Evolutionary conservation across 1,284 basidiomycete genomes (phyloP).

Genomic region (Rhodotorula sp.): DNA sequence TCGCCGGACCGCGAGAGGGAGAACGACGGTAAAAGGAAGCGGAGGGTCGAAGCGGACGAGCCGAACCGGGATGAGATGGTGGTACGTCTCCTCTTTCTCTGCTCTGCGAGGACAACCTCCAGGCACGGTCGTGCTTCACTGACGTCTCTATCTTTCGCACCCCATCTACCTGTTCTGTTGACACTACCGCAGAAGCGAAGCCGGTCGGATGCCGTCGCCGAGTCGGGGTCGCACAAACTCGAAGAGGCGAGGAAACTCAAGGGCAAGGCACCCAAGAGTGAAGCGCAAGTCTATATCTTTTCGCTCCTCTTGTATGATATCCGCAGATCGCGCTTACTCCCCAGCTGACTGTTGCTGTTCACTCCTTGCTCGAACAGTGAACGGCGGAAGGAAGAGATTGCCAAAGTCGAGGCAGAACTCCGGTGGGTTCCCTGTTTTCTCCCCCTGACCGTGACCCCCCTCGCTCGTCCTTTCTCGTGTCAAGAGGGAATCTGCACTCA

Average conservation of each 20-base stretch:
- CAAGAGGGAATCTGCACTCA: no score
- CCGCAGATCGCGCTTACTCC: background rate
- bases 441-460: no score
- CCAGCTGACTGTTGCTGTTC: background rate
- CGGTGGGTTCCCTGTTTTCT: constrained; percentile 16
- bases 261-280: constrained; percentile 56
- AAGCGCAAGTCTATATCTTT: constrained; percentile 14
- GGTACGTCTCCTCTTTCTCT: no score
- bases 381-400: constrained; percentile 72
- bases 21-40: constrained; percentile 6
- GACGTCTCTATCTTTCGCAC: background rate
- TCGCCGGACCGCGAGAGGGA: constrained; percentile 2
- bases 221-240: constrained; percentile 42
- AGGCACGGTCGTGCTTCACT: constrained; percentile 8
- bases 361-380: constrained; percentile 53
- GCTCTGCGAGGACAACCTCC: background rate
- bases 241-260: constrained; percentile 66
- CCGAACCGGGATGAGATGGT: background rate
- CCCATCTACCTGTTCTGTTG: background rate
- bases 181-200: constrained; percentile 8
- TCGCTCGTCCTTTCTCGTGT: no score
- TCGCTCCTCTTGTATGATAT: background rate
- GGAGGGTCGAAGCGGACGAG: constrained; percentile 5
- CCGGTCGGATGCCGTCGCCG: background rate
- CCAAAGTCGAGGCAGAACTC: constrained; percentile 81